Evolutionary conservation across 257 asterid genomes (phyloP), one percentile per base, ranked within the genome.

Genomic region (Scutellaria minor): DNA sequence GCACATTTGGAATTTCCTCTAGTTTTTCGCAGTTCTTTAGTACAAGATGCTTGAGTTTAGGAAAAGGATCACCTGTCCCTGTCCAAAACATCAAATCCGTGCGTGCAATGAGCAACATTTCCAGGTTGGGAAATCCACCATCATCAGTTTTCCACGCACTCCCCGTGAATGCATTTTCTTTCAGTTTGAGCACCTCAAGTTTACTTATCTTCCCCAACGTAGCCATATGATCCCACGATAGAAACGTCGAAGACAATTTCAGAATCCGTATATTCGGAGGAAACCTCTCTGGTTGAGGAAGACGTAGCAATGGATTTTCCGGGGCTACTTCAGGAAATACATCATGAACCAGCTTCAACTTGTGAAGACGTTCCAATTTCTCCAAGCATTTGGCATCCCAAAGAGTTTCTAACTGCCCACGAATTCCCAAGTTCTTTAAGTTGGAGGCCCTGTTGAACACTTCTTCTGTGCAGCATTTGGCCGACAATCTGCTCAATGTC

Each of bases 151-250:
- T 14, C 87, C 87, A 83, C 27, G 8, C 6, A 5, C 14, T 27
- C 50, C 87, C 87, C 72, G 51, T 37, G 65, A 83, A 55, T 7
- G 78, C 69, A 14, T 31, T 78, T 57, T 76, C 61, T 45, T 73
- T 73, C 68, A 77, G 35, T 13, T 67, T 79, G 62, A 78, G 76
- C 64, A 81, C 79, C 75, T 79, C 62, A 15, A 68, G 84, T 12
- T 61, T 56, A 42, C 72, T 54, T 2, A 74, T 48, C 52, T 2
- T 35, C 22, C 74, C 78, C 68, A 74, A 56, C 2, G 78, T 66
- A n/a, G 75, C 41, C 72, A 83, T 75, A 50, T 83, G 73, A 4
- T 39, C 46, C 87, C 87, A 83, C 1, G 63, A 65, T 5, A 83
- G 78, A 53, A 54, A 64, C 1, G 85, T 41, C 18, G 67, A 27